Evolutionary conservation across 495 filamentous ascomycete genomes (phyloP).

Genomic region (Aspergillus sclerotioniger): DNA sequence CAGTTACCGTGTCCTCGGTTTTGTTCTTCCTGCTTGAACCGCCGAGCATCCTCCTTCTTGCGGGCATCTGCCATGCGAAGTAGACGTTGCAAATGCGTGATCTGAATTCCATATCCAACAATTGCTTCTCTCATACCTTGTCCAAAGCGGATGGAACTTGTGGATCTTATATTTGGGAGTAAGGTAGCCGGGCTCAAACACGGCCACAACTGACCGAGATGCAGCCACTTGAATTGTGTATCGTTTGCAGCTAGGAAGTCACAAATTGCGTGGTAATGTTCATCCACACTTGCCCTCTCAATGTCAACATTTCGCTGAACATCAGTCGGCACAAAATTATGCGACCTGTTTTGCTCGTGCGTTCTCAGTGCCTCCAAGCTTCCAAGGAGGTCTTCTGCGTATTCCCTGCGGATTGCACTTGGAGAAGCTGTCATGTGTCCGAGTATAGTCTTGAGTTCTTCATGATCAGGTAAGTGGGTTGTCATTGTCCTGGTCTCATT

Average conservation of each 20-base stretch:
- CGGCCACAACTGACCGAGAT: background rate
- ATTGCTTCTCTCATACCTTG: constrained; percentile 28
- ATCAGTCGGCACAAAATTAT: background rate
- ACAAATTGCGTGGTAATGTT: background rate
- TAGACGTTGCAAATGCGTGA: constrained; percentile 38
- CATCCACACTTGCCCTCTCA: background rate
- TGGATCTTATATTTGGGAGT: background rate
- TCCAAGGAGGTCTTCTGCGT: background rate
- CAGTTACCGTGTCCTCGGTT: constrained; percentile 57
- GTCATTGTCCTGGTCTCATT: too few species aligned
- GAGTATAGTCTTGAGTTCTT: background rate
- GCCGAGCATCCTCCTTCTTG: constrained; percentile 25
- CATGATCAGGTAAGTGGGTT: too few species aligned
- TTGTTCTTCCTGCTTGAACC: constrained; percentile 43
- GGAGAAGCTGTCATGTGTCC: background rate
- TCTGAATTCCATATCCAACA: constrained; percentile 29
- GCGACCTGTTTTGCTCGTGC: background rate
- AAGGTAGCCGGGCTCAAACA: background rate
- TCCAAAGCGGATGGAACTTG: background rate
- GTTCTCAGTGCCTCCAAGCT: background rate
- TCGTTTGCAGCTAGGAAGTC: background rate
- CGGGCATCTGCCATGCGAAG: constrained; percentile 39
- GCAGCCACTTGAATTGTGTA: background rate
- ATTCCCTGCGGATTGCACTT: background rate
- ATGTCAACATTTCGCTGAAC: background rate